A percentile compares a stretch with the other conserved stretches of the same genome.
Conservation (phyloP, 2,329 filamentous ascomycete genomes). For the Metarhizium robertsii region DNA sequence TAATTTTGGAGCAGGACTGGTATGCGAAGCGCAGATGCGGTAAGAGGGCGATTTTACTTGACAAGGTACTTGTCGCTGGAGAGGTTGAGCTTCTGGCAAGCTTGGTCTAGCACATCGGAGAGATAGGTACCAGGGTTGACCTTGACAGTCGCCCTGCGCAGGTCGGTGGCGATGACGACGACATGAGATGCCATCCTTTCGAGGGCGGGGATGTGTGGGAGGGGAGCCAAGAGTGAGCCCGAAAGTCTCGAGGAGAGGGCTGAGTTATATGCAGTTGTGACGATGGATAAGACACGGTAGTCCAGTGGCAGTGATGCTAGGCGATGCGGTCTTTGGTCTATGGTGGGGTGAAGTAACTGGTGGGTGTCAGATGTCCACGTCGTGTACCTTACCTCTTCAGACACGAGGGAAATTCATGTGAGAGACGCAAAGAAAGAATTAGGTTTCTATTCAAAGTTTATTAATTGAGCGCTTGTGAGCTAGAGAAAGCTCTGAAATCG, state of each 20-base stretch:
- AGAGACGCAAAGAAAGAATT: too few species aligned
- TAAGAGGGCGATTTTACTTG: slow-evolving; percentile 47
- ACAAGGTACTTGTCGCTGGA: slow-evolving; percentile 66
- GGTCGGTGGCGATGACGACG: slow-evolving; percentile 72
- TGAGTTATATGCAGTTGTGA: background rate
- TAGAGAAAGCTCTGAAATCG: too few species aligned
- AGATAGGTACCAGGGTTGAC: slow-evolving; percentile 73
- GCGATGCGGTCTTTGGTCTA: background rate
- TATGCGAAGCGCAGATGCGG: background rate
- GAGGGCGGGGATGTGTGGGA: background rate
- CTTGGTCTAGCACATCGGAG: slow-evolving; percentile 77
- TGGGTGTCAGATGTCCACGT: too few species aligned
- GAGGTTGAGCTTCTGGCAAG: slow-evolving; percentile 72
- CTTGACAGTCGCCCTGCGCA: slow-evolving; percentile 72
- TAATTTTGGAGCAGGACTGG: background rate
- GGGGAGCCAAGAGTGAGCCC: background rate
- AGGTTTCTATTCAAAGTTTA: too few species aligned
- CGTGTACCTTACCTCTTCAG: too few species aligned
- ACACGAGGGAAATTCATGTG: too few species aligned
- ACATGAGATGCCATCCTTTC: slow-evolving; percentile 73
- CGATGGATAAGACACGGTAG: background rate
- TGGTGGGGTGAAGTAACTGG: too few species aligned
- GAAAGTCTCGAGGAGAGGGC: background rate
- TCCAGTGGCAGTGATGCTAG: background rate
- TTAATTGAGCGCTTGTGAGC: too few species aligned